Evolutionary conservation across 306 rosid genomes (phyloP).

Genomic region (Glycine soja): DNA sequence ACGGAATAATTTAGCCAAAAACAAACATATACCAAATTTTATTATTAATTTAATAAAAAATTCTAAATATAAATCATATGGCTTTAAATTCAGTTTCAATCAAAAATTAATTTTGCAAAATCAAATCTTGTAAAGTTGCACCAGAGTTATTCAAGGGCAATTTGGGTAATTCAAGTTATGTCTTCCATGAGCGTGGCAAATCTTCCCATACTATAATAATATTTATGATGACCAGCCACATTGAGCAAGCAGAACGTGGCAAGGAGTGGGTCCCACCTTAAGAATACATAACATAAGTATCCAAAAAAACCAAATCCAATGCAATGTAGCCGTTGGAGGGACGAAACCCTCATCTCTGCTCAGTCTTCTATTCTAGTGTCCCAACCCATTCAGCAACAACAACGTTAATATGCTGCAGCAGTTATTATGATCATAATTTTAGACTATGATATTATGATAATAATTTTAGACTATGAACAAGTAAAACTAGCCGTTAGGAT

Average conservation of each 20-base stretch:
- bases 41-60: too few relatives aligned
- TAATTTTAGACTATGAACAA: conserved; percentile 24
- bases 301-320: conserved; percentile 47
- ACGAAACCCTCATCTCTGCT: conserved; percentile 44
- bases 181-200: neutral
- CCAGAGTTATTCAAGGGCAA: neutral
- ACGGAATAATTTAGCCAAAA: too few relatives aligned
- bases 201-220: neutral
- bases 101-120: too few relatives aligned
- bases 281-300: neutral
- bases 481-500: conserved; percentile 79
- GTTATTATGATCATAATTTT: conserved; percentile 7
- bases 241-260: conserved; percentile 32
- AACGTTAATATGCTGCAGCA: conserved; percentile 56
- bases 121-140: too few relatives aligned
- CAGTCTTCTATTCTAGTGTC: conserved; percentile 35
- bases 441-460: conserved; percentile 33
- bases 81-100: too few relatives aligned
- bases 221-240: conserved; percentile 11
- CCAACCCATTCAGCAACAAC: conserved; percentile 51
- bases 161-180: conserved; percentile 8
- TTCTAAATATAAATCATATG: too few relatives aligned
- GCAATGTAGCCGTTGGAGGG: conserved; percentile 69
- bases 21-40: too few relatives aligned
- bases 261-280: conserved; percentile 19